Conservation (phyloP, 2,329 filamentous ascomycete species). For the Aspergillus hiratsukae region DNA sequence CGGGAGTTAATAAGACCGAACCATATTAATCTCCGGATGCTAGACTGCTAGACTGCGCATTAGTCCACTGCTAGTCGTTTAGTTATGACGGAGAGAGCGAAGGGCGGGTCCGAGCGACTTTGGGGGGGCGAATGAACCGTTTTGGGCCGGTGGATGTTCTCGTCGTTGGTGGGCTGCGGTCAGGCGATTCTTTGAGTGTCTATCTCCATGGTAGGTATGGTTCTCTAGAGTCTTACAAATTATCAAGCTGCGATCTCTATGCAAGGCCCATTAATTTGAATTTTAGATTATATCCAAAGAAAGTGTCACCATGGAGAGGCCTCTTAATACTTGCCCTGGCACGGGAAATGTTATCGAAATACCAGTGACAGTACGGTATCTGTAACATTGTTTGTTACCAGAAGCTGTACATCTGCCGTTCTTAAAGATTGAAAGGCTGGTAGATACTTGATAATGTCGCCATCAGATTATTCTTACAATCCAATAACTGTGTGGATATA, state of each 20-base stretch:
- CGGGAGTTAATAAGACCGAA: neutral
- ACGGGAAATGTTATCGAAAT: neutral
- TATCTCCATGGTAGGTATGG: neutral
- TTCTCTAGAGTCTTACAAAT: neutral
- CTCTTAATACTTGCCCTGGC: too few relatives aligned
- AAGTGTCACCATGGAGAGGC: neutral
- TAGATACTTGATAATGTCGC: neutral
- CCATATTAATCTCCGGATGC: constrained; percentile 2
- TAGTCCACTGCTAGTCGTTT: neutral
- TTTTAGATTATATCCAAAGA: neutral
- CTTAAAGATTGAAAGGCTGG: too few relatives aligned
- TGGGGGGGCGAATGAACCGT: constrained; percentile 1
- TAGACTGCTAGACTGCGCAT: neutral
- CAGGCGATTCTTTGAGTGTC: neutral
- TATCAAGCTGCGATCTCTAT: neutral
- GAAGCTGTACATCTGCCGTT: neutral
- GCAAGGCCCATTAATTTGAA: neutral
- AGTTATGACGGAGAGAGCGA: constrained; percentile 9
- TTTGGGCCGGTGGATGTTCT: constrained; percentile 6
- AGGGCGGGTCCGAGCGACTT: constrained; percentile 14
- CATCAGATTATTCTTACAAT: neutral
- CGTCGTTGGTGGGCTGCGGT: neutral
- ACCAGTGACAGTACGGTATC: neutral
- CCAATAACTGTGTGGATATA: neutral
- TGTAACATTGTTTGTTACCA: neutral